These are phyloP conservation scores for Carpinus viminea DNA, from an alignment of 306 rosid genomes.

Conservation along the genomic window DNA sequence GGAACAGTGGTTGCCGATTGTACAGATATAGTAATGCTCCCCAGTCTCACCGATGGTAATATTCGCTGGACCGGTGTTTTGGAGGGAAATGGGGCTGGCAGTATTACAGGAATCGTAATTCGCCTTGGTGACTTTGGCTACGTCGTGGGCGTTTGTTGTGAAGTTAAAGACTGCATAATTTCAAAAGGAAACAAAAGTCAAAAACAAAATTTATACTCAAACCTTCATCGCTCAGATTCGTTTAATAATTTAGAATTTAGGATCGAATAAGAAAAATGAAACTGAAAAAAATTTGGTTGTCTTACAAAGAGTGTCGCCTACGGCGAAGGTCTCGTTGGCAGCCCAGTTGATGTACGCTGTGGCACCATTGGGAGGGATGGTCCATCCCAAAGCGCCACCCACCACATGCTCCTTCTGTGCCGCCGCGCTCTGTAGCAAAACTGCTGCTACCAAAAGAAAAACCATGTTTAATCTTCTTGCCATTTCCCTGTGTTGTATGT, in stretches of 20 bases:
- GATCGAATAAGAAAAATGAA: not conserved
- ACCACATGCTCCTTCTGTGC: constrained; percentile 52
- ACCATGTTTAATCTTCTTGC: constrained; percentile 33
- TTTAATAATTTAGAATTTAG: not conserved
- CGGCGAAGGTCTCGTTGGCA: constrained; percentile 42
- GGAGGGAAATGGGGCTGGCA: constrained; percentile 6
- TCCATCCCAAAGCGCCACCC: constrained; percentile 67
- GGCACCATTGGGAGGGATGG: constrained; percentile 40
- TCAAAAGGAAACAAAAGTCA: not conserved
- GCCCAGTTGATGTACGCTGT: constrained; percentile 55
- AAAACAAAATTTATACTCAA: not conserved
- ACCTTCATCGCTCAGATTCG: not conserved
- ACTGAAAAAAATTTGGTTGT: not conserved
- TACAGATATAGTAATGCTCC: constrained; percentile 56
- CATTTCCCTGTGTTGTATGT: constrained; percentile 57
- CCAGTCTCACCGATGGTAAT: constrained; percentile 44
- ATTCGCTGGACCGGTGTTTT: constrained; percentile 36
- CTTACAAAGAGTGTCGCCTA: constrained; percentile 63
- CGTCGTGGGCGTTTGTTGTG: constrained; percentile 38
- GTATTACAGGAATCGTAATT: constrained; percentile 45
- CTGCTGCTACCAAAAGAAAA: constrained; percentile 32
- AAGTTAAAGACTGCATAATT: constrained; percentile 53
- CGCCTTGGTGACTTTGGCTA: constrained; percentile 55
- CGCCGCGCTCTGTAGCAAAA: constrained; percentile 37
- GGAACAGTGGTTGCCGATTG: constrained; percentile 42